Conservation (phyloP, 208 protist genomes). For the Leishmania arabica region DNA sequence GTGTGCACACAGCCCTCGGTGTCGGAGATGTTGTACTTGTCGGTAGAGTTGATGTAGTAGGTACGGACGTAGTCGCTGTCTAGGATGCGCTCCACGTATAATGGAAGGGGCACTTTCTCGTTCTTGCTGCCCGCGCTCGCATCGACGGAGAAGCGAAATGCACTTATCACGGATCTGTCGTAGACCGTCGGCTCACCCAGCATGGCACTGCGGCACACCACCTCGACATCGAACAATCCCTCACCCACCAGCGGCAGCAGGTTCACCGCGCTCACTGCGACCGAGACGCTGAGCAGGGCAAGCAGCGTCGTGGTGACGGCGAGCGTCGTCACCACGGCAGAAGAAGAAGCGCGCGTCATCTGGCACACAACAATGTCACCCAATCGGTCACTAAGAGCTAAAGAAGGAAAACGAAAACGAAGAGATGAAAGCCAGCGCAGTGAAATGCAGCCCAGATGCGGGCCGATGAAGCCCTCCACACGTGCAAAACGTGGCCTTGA, state of each 20-base stretch:
- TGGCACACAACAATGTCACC: background rate
- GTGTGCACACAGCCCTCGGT: background rate
- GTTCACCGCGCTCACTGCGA: background rate
- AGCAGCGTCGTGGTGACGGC: background rate
- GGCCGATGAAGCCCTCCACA: background rate
- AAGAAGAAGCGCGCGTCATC: background rate
- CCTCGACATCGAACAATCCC: slow-evolving; percentile 25
- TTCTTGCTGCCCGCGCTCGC: background rate
- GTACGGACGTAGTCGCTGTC: background rate
- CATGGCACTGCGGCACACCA: slow-evolving; percentile 26
- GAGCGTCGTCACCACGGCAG: background rate
- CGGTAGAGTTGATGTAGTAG: slow-evolving; percentile 10
- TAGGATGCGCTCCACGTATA: slow-evolving; percentile 22
- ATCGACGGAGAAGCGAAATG: slow-evolving; percentile 3
- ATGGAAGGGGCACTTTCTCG: slow-evolving; percentile 9
- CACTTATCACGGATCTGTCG: slow-evolving; percentile 2
- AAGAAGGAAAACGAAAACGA: background rate
- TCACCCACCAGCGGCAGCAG: slow-evolving; percentile 23
- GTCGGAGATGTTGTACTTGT: slow-evolving; percentile 8
- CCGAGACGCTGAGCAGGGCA: slow-evolving; percentile 2
- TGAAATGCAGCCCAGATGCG: background rate
- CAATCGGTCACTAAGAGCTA: background rate
- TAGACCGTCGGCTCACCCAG: slow-evolving; percentile 2
- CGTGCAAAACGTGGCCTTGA: background rate
- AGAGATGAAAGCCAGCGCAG: background rate